Evolutionary conservation across 768 basidiomycete species (phyloP).

Genomic region (Phylloporus arenicola): DNA sequence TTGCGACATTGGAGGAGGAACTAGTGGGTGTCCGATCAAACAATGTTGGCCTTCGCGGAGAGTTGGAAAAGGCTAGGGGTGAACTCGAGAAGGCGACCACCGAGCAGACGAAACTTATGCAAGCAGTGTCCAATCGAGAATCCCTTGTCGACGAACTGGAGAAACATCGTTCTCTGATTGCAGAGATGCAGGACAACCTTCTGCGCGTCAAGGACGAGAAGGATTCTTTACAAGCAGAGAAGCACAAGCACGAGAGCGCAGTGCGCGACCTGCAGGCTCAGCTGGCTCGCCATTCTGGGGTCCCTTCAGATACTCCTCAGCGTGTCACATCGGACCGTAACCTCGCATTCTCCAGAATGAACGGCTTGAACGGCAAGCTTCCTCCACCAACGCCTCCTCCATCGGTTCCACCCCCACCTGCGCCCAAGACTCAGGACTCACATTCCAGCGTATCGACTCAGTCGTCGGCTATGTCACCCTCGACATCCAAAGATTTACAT

Average conservation of each 20-base stretch:
- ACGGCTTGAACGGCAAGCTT: slow-evolving; percentile 65
- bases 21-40: slow-evolving; percentile 38
- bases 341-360: slow-evolving; percentile 50
- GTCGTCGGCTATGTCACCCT: slow-evolving; percentile 48
- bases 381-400: slow-evolving; percentile 82
- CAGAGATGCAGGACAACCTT: slow-evolving; percentile 72
- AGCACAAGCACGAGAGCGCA: slow-evolving; percentile 57
- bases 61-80: slow-evolving; percentile 44
- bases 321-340: slow-evolving; percentile 50
- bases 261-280: slow-evolving; percentile 79
- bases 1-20: slow-evolving; percentile 47
- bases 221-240: slow-evolving; percentile 70
- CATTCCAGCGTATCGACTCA: slow-evolving; percentile 58
- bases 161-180: slow-evolving; percentile 66
- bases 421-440: slow-evolving; percentile 52
- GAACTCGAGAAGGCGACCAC: slow-evolving; percentile 55
- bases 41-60: slow-evolving; percentile 38
- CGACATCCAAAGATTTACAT: slow-evolving; percentile 67
- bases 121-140: slow-evolving; percentile 71
- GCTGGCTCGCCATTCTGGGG: slow-evolving; percentile 45
- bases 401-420: slow-evolving; percentile 79
- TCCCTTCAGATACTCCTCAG: slow-evolving; percentile 37
- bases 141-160: slow-evolving; percentile 73
- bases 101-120: slow-evolving; percentile 58
- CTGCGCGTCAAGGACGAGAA: slow-evolving; percentile 81